phyloP scores from a whole-genome alignment of 371 early-diverging fungal species.

The Mitosporidium daphniae region DNA sequence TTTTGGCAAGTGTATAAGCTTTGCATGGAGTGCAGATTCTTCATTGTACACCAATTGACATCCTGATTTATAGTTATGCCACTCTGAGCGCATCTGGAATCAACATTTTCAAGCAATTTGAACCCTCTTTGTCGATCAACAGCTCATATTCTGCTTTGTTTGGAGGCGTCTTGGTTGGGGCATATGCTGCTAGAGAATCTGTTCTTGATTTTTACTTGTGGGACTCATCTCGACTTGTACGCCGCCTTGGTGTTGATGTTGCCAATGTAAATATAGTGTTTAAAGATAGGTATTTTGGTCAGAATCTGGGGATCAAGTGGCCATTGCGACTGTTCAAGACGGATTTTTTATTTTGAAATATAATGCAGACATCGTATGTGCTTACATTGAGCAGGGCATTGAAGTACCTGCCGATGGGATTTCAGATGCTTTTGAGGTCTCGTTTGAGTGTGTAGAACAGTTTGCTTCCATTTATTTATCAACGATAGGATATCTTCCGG shows the following conservation, averaged over 20 bases:
- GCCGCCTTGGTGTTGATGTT: conserved; percentile 62
- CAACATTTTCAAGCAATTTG: conserved; percentile 55
- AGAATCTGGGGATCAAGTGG: conserved; percentile 49
- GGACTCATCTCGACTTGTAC: conserved; percentile 50
- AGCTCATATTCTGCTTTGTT: conserved; percentile 40
- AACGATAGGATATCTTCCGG: conserved; percentile 17
- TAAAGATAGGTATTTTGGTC: conserved; percentile 30
- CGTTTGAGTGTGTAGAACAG: too few relatives aligned
- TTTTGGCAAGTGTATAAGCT: conserved; percentile 63
- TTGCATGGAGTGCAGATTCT: conserved; percentile 76
- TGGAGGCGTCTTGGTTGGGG: conserved; percentile 60
- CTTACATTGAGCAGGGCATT: conserved; percentile 25
- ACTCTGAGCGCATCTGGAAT: conserved; percentile 48
- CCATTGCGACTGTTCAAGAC: conserved; percentile 58
- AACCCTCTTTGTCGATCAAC: conserved; percentile 19
- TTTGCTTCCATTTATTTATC: too few relatives aligned
- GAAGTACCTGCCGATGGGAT: conserved; percentile 63
- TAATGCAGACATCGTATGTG: conserved; percentile 41
- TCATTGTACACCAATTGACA: background rate
- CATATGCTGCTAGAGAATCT: conserved; percentile 20
- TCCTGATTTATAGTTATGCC: conserved; percentile 19
- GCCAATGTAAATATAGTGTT: conserved; percentile 14
- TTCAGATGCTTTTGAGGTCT: conserved; percentile 66
- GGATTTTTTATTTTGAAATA: conserved; percentile 55
- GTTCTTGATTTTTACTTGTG: conserved; percentile 77